These are phyloP conservation scores for Cladosporium sphaerospermum DNA, from an alignment of 2,329 filamentous ascomycete genomes.

Conservation along the genomic window DNA sequence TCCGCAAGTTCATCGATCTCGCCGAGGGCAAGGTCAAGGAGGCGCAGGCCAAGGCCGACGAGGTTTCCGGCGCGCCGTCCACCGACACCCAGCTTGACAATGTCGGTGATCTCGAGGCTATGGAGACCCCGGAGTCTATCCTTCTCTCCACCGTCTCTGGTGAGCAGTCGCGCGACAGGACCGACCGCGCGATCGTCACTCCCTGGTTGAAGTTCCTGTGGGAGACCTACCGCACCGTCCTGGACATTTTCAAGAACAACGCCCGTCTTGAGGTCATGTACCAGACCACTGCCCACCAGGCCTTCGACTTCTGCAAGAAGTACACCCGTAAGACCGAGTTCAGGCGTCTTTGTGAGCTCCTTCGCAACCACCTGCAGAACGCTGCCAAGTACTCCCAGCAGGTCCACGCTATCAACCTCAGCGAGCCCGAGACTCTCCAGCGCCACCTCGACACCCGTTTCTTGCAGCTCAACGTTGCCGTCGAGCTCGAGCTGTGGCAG, in stretches of 20 bases:
- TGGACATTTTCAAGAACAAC: constrained; percentile 99
- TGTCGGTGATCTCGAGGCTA: constrained; percentile 92
- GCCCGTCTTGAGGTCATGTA: constrained; percentile 95
- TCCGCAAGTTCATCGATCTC: constrained; percentile 97
- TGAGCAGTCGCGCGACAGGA: constrained; percentile 94
- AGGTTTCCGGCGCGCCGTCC: constrained; percentile 84
- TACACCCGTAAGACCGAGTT: constrained; percentile 99
- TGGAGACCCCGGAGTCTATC: constrained; percentile 96
- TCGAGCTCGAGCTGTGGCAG: constrained; percentile 97
- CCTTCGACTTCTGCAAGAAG: constrained; percentile 97
- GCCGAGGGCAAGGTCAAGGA: constrained; percentile 94
- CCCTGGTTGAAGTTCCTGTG: constrained; percentile 99
- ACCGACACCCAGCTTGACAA: constrained; percentile 63
- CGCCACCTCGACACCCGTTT: constrained; percentile 96
- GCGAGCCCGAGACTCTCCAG: constrained; percentile 93
- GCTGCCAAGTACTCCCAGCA: constrained; percentile 98
- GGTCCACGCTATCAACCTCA: constrained; percentile 99
- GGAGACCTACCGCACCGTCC: constrained; percentile 97
- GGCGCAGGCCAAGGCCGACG: constrained; percentile 91
- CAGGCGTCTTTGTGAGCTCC: constrained; percentile 92
- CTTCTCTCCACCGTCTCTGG: constrained; percentile 95
- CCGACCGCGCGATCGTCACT: constrained; percentile 94
- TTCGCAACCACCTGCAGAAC: constrained; percentile 97
- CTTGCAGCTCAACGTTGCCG: constrained; percentile 95
- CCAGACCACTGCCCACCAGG: constrained; percentile 95